These are phyloP conservation scores for Tephrocybe rancida DNA, from an alignment of 768 basidiomycete genomes.

Conservation along the genomic window DNA sequence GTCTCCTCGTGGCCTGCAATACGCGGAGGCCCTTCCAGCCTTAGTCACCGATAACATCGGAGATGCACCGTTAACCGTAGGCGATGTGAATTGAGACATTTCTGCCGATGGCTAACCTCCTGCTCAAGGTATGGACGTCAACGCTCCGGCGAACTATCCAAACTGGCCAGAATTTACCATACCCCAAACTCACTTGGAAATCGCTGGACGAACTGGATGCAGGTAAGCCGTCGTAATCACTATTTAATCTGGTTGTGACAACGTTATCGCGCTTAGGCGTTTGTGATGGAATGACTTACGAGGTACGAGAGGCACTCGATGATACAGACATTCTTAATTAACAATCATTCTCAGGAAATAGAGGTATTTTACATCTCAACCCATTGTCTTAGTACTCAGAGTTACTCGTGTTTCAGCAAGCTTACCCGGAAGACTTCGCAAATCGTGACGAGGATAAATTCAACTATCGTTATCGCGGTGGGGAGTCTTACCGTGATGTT, in stretches of 20 bases:
- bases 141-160: slow-evolving; percentile 92
- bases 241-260: not conserved
- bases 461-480: slow-evolving; percentile 96
- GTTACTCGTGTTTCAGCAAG: slow-evolving; percentile 64
- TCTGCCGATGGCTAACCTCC: slow-evolving; percentile 4
- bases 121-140: slow-evolving; percentile 93
- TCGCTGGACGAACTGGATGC: slow-evolving; percentile 98
- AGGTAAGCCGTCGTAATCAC: slow-evolving; percentile 36
- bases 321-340: not conserved
- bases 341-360: slow-evolving; percentile 61
- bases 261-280: slow-evolving; percentile 51
- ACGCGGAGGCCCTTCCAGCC: slow-evolving; percentile 83
- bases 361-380: slow-evolving; percentile 54
- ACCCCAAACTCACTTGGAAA: slow-evolving; percentile 97
- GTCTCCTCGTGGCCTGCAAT: slow-evolving; percentile 82
- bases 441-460: slow-evolving; percentile 99
- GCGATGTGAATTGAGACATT: slow-evolving; percentile 14
- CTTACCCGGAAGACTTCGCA: slow-evolving; percentile 97
- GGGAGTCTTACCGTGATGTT: slow-evolving; percentile 98
- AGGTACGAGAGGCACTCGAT: slow-evolving; percentile 34
- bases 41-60: slow-evolving; percentile 92
- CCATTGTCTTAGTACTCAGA: not conserved
- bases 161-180: slow-evolving; percentile 81
- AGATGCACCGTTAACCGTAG: slow-evolving; percentile 81
- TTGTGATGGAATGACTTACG: slow-evolving; percentile 99